These are phyloP conservation scores for Silene uniflora DNA, from an alignment of 148 eudicot genomes.

Conservation along the genomic window DNA sequence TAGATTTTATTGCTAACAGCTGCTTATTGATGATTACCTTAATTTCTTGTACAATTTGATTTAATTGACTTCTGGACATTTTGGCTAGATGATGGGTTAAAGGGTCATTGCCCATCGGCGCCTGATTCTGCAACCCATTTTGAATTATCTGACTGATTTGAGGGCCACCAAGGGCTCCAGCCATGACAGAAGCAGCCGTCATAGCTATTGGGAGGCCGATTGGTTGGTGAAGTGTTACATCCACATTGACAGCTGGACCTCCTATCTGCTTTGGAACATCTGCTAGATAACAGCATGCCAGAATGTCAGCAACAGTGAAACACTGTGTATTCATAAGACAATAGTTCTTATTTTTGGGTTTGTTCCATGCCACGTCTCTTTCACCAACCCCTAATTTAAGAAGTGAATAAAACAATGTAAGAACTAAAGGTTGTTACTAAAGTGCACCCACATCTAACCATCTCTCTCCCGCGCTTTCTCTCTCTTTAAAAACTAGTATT, in stretches of 20 bases:
- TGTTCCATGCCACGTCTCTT: neutral
- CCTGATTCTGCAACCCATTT: conserved; percentile 53
- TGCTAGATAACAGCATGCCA: conserved; percentile 25
- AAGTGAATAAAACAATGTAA: neutral
- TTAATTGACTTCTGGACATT: conserved; percentile 81
- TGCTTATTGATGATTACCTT: conserved; percentile 48
- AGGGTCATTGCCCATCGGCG: conserved; percentile 59
- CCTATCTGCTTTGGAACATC: conserved; percentile 67
- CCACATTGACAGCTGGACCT: conserved; percentile 47
- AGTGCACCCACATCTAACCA: neutral
- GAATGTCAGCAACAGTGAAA: neutral
- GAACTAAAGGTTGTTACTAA: neutral
- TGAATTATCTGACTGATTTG: conserved; percentile 51
- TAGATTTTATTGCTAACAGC: conserved; percentile 2
- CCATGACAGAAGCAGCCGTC: conserved; percentile 83
- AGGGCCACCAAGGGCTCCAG: conserved; percentile 81
- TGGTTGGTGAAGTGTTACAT: conserved; percentile 56
- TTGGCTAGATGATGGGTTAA: conserved; percentile 84
- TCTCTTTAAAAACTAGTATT: neutral
- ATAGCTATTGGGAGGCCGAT: conserved; percentile 71
- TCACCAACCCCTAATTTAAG: neutral
- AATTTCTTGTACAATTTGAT: conserved; percentile 63
- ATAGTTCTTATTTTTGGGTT: neutral
- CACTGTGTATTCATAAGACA: neutral
- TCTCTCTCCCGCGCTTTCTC: neutral